Conservation (phyloP, 2,329 filamentous ascomycete genomes). For the Grosmannia clavigera region DNA sequence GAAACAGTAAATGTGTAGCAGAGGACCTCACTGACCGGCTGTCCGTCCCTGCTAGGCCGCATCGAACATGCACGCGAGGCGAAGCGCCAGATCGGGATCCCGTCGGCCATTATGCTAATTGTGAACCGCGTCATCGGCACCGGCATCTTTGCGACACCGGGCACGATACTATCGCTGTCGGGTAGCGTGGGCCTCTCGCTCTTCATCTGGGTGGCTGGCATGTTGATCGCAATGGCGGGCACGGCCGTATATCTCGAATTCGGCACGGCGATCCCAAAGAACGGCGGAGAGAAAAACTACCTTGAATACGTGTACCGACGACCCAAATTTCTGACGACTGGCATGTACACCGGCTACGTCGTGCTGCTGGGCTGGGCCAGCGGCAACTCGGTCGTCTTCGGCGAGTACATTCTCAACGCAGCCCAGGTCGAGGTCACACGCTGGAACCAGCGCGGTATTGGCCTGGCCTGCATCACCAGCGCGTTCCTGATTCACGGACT, state of each 20-base stretch:
- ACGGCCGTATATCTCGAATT: constrained; percentile 56
- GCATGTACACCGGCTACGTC: constrained; percentile 48
- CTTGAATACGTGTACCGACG: constrained; percentile 51
- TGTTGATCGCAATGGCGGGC: constrained; percentile 48
- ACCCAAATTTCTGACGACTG: constrained; percentile 48
- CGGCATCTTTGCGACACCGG: constrained; percentile 54
- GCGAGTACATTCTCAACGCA: constrained; percentile 57
- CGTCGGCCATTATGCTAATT: constrained; percentile 45
- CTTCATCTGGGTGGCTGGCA: constrained; percentile 51
- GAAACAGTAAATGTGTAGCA: no score
- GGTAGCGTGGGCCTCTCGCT: constrained; percentile 51
- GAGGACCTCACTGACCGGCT: no score
- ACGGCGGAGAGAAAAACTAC: constrained; percentile 56
- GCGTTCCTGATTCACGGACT: constrained; percentile 55
- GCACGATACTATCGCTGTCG: constrained; percentile 40
- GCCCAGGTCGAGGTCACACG: constrained; percentile 47
- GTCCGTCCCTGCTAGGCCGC: constrained; percentile 13
- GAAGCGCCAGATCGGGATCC: constrained; percentile 42
- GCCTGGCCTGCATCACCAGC: constrained; percentile 51
- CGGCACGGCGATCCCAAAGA: constrained; percentile 50
- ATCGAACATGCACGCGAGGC: constrained; percentile 29
- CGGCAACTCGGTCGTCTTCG: constrained; percentile 57
- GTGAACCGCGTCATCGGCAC: constrained; percentile 56
- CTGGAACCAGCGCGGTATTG: constrained; percentile 57
- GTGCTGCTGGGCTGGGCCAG: constrained; percentile 53